Evolutionary conservation across 2,329 filamentous ascomycete species (phyloP), one percentile per base, ranked within the genome.

Genomic region (Xylariomycetidae sp.): DNA sequence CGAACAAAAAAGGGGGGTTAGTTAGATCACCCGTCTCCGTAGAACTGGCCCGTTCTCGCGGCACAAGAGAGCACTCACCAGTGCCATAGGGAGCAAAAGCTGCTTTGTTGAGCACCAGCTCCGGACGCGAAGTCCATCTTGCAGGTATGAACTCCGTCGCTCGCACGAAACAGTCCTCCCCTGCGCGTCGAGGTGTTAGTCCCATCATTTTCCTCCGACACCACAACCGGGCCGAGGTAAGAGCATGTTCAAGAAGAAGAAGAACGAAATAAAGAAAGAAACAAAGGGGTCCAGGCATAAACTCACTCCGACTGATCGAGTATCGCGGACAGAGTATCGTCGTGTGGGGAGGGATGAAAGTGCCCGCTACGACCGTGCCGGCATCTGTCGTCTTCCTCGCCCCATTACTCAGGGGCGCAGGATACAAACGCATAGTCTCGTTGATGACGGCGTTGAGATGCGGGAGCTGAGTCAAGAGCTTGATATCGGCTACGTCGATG

Each of bases 141-240:
- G 65, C 60, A 2, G 62, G 62, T 5, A 65, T 49, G 31, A 63
- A 64, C 15, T 59, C 51, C 1, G 40, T 34, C 6, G 49, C 43
- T 3, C 32, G 30, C 22, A 41, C 50, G 37, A 60, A 62, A 16
- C 45, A 51, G 27, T 54, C 49, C 18, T 38, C 53, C 16, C 44
- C 51, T 50, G 20, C 14, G 7, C 5, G n/a, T n/a, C n/a, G n/a
- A n/a, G n/a, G n/a, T n/a, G n/a, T n/a, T n/a, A n/a, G n/a, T n/a
- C n/a, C n/a, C n/a, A n/a, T n/a, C n/a, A n/a, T n/a, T n/a, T n/a
- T n/a, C n/a, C n/a, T n/a, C n/a, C n/a, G n/a, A n/a, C n/a, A n/a
- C n/a, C n/a, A n/a, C n/a, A n/a, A n/a, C n/a, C n/a, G n/a, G n/a
- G n/a, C n/a, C n/a, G n/a, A n/a, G n/a, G n/a, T n/a, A n/a, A n/a